These are phyloP conservation scores for Peronosclerospora sorghi DNA, from an alignment of 352 stramenopile species.

Conservation along the genomic window DNA sequence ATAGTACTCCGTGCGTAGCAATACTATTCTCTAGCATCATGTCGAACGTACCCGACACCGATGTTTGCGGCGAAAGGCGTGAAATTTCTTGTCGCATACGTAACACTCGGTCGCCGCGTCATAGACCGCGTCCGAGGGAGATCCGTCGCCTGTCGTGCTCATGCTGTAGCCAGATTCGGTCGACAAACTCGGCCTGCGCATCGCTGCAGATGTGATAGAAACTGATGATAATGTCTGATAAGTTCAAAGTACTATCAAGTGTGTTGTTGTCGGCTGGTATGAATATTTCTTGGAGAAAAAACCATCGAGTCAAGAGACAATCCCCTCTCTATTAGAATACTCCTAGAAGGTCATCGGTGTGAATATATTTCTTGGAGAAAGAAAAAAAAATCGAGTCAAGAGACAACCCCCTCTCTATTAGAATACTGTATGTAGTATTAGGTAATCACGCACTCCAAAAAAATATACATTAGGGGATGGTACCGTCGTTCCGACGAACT, in stretches of 20 bases:
- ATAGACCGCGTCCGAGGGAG: constrained; percentile 28
- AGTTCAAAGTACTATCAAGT: too few relatives aligned
- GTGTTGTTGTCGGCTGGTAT: too few relatives aligned
- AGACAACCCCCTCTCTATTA: background rate
- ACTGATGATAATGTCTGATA: background rate
- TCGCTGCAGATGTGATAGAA: constrained; percentile 2
- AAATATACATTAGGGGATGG: too few relatives aligned
- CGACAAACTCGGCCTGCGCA: constrained; percentile 14
- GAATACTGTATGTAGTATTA: too few relatives aligned
- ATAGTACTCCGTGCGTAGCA: too few relatives aligned
- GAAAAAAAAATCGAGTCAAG: background rate
- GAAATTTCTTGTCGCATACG: constrained; percentile 79
- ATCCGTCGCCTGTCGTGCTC: constrained; percentile 8
- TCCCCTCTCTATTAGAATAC: background rate
- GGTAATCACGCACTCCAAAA: too few relatives aligned
- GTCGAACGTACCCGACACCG: constrained; percentile 45
- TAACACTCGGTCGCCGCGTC: constrained; percentile 56
- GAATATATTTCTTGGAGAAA: constrained; percentile 4
- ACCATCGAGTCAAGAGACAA: background rate
- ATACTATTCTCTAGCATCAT: background rate
- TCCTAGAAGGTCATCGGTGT: too few relatives aligned
- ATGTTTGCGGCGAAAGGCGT: constrained; percentile 78
- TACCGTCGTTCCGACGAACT: too few relatives aligned
- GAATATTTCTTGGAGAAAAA: constrained; percentile 6
- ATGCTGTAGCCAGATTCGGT: constrained; percentile 16